Evolutionary conservation across 2,329 filamentous ascomycete genomes (phyloP).

Genomic region (Xylaria sp.): DNA sequence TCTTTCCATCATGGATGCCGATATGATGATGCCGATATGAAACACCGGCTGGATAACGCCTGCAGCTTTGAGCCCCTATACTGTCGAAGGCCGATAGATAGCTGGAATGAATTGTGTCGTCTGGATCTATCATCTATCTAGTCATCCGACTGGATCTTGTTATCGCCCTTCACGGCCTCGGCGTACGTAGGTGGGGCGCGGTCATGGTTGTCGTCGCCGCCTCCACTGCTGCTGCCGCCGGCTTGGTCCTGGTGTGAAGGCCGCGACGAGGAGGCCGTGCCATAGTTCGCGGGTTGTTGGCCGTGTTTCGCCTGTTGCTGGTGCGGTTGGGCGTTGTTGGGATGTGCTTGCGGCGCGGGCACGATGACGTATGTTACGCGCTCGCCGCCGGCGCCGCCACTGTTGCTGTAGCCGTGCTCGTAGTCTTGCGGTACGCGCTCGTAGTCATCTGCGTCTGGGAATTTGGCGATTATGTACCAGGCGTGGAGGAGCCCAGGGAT

Average conservation of each 20-base stretch:
- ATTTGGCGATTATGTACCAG: conserved; percentile 97
- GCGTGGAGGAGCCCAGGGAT: conserved; percentile 91
- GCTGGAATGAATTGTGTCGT: neutral
- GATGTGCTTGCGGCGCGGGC: conserved; percentile 46
- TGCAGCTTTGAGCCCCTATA: neutral
- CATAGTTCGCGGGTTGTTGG: conserved; percentile 58
- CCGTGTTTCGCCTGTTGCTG: conserved; percentile 50
- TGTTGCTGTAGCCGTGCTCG: conserved; percentile 48
- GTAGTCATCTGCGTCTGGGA: conserved; percentile 83
- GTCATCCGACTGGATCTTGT: conserved; percentile 84
- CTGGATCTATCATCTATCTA: conserved; percentile 47
- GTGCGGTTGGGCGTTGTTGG: conserved; percentile 48
- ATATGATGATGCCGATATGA: neutral
- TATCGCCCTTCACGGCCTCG: conserved; percentile 87
- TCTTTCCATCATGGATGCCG: neutral
- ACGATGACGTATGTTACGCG: conserved; percentile 82
- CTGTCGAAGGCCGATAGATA: neutral
- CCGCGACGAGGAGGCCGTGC: conserved; percentile 51
- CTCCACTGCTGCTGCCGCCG: conserved; percentile 44
- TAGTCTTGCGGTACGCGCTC: conserved; percentile 67
- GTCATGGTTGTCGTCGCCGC: conserved; percentile 43
- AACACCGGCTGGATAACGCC: neutral
- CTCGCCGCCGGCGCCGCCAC: neutral
- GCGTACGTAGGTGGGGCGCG: conserved; percentile 83
- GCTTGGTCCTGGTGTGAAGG: conserved; percentile 34